Base-by-base conservation (phyloP, 163 green algal genomes). In the Trebouxiophyceae sp. region DNA sequence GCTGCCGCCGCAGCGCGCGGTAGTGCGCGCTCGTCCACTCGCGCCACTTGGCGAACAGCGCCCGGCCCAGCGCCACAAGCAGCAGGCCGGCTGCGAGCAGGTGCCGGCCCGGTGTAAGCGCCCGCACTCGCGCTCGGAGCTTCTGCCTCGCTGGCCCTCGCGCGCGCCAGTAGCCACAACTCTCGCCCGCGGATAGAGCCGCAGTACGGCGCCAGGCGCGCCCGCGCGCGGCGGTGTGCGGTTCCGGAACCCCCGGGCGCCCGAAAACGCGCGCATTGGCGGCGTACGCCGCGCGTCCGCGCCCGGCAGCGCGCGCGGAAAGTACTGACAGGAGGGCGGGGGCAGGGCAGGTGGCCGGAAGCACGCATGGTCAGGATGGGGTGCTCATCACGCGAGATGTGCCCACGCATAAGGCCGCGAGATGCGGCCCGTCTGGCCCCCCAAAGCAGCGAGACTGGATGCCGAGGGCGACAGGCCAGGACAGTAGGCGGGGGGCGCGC, bases 1-100 rank as follows among this genome's bases (percentile, higher is more conserved):
- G 33, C 34, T 65, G 33, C 59, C 33, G 59, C 59, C 55, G 33
- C 54, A 63, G 63, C 33, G 47, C 24, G 1, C 24, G 16, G 33
- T 29, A 26, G 45, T 58, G 28, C 19, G 20, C 23, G 44, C 28
- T n/a, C 0, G 45, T 31, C 44, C 44, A 26, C 24, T 19, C n/a
- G 2, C 33, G 22, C 59, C 39, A 56, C 20, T 45, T 44, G 30
- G 30, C 62, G n/a, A 5, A 61, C 31, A 8, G 30, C 31, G 59
- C 50, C 31, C 22, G 62, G 33, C 62, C 32, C 62, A 64, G 33
- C 32, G 5, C 30, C 19, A 30, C 23, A n/a, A 68, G 22, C 31
- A 5, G n/a, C 2, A 66, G 45, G 29, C 45, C 2, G 26, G 23
- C 28, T n/a, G 33, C 24, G 19, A 23, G 45, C 44, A 58, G 28